Evolutionary conservation across 331 rosid species (phyloP), one percentile per base, ranked within the genome.

Genomic region (Dryas integrifolia): DNA sequence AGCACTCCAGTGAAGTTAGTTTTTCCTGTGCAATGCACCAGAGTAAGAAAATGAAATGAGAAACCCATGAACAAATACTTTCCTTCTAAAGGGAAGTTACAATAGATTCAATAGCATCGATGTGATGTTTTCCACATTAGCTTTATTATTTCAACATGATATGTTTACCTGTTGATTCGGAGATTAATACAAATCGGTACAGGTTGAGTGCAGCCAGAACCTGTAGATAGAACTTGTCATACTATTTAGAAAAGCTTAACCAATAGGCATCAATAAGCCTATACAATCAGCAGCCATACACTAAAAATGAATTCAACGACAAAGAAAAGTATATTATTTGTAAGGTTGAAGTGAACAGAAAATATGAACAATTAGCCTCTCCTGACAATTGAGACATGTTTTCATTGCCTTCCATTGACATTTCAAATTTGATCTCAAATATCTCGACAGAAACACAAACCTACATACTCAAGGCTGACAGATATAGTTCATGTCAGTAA

Each of bases 181-280:
- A 87, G 82, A 91, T 86, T 70, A 89, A 78, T 50, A 84, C 75
- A 69, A 85, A 91, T 75, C 96, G 81, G 93, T 95, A 89, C 35
- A 95, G 79, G 81, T 91, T 95, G 82, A 95, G 97, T 9, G 90
- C 97, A 47, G 96, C 84, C 57, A 86, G 84, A 80, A 89, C 88
- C 97, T 93, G 91, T 16, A 15, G 45, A 21, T 30, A 51, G 14
- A 9, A 43, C 6, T 65, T 78, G 69, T 56, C 3, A 43, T 4
- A 13, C 15, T 2, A 48, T 48, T 48, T 9, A 48, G 9, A 49
- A 67, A 49, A 6, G 44, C 41, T 45, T 46, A 46, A 24, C 24
- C 43, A 66, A 48, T 3, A 66, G 7, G 44, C 43, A 21, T 24
- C 52, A 66, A 12, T 7, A 47, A 47, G 44, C n/a, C 7, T 67